Conservation (phyloP, 306 rosid genomes). For the Erythrophleum fordii region DNA sequence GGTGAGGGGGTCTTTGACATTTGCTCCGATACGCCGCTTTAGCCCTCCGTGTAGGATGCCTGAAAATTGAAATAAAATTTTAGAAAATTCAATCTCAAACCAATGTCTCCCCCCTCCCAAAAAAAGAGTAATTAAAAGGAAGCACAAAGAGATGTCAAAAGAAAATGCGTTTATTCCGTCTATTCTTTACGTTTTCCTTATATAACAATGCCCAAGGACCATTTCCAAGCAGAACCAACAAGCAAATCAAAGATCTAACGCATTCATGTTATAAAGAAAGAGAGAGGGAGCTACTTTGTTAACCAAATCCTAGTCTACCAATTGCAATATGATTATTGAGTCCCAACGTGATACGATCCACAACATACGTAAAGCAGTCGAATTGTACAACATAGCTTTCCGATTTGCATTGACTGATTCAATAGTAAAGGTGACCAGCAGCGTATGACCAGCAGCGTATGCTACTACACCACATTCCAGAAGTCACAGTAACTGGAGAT, state of each 20-base stretch:
- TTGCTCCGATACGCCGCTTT: constrained; percentile 44
- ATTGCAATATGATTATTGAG: background rate
- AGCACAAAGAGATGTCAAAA: background rate
- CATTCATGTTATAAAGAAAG: background rate
- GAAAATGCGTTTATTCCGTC: background rate
- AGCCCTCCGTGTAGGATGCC: constrained; percentile 48
- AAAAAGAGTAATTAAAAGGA: background rate
- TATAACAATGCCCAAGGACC: background rate
- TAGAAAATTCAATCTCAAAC: background rate
- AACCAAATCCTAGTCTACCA: background rate
- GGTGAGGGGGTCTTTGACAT: constrained; percentile 62
- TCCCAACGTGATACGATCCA: background rate
- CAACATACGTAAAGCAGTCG: background rate
- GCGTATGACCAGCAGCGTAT: background rate
- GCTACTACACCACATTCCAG: background rate
- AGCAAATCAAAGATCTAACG: background rate
- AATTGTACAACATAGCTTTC: background rate
- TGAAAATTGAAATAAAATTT: constrained; percentile 35
- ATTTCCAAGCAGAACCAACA: constrained; percentile 5
- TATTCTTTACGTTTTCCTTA: background rate
- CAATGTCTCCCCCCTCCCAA: background rate
- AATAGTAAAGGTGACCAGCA: background rate
- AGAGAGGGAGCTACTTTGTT: background rate
- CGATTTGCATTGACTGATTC: background rate
- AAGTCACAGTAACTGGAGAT: background rate